phyloP scores from a whole-genome alignment of 1,139 yeast genomes.

The Geotrichum aggregatum region DNA sequence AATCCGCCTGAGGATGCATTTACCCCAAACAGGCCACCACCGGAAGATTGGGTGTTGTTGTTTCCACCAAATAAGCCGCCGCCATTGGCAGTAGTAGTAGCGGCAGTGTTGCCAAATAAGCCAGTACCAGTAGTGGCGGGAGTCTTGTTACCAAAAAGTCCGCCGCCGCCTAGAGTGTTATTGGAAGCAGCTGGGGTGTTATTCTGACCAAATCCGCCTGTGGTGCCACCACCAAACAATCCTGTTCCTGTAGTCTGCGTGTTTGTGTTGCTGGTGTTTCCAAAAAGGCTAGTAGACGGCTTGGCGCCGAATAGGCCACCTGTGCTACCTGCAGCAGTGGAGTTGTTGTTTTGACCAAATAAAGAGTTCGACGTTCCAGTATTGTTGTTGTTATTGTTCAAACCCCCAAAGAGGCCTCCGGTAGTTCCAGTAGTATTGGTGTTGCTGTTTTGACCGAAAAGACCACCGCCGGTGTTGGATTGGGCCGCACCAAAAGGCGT shows the following conservation, averaged over 20 bases:
- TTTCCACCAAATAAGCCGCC: slow-evolving; percentile 28
- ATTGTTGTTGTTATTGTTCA: slow-evolving; percentile 22
- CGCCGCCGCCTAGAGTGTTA: slow-evolving; percentile 28
- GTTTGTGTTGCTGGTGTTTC: slow-evolving; percentile 2
- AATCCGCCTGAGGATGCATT: slow-evolving; percentile 18
- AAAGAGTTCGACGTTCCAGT: slow-evolving; percentile 18
- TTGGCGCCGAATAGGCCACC: slow-evolving; percentile 26
- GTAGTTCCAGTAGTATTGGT: slow-evolving; percentile 28
- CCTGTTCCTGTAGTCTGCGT: slow-evolving; percentile 17
- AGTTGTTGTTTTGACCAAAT: slow-evolving; percentile 35
- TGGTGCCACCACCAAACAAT: slow-evolving; percentile 22
- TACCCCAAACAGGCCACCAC: slow-evolving; percentile 24
- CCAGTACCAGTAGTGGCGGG: no score
- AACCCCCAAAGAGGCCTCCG: slow-evolving; percentile 25
- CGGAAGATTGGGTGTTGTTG: slow-evolving; percentile 22
- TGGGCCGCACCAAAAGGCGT: slow-evolving; percentile 26
- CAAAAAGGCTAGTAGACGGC: neutral
- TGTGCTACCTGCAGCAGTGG: slow-evolving; percentile 24
- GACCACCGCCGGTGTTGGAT: slow-evolving; percentile 21
- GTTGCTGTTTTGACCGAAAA: slow-evolving; percentile 21
- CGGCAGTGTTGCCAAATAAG: slow-evolving; percentile 20
- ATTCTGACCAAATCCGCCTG: slow-evolving; percentile 23
- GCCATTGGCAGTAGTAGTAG: slow-evolving; percentile 23
- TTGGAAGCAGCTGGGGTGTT: slow-evolving; percentile 5
- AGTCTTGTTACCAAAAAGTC: slow-evolving; percentile 36